Conservation (phyloP, 225 moss, liverwort and hornwort species). For the Physcomitrium patens region DNA sequence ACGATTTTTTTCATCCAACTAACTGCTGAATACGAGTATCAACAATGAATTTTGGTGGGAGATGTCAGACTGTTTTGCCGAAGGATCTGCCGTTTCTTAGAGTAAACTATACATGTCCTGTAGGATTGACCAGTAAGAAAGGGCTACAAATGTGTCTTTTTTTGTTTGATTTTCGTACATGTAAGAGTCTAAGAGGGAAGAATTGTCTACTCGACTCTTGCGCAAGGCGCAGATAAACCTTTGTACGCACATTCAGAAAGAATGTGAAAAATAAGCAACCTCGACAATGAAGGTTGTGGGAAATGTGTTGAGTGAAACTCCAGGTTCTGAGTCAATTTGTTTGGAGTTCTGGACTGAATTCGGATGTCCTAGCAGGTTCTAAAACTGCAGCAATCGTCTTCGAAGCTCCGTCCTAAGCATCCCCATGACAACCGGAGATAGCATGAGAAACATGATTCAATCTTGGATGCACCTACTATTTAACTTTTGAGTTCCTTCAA, state of each 20-base stretch:
- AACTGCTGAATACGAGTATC: not conserved
- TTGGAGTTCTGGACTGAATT: not conserved
- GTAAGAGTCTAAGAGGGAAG: not conserved
- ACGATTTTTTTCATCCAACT: no score
- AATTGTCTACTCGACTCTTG: not conserved
- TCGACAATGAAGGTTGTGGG: not conserved
- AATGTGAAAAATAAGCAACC: not conserved
- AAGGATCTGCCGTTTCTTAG: not conserved
- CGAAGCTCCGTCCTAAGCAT: constrained; percentile 51
- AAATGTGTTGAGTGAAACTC: not conserved
- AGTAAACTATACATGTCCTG: not conserved
- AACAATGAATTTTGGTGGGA: not conserved
- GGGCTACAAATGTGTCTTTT: not conserved
- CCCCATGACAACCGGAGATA: constrained; percentile 21
- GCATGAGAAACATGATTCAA: constrained; percentile 7
- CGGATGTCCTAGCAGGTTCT: not conserved
- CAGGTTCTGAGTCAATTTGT: not conserved
- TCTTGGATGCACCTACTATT: not conserved
- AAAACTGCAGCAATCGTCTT: constrained; percentile 38
- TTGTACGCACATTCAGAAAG: constrained; percentile 19
- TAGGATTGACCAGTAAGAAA: not conserved
- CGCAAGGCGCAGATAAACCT: not conserved
- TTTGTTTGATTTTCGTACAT: not conserved
- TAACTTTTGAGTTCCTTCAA: not conserved
- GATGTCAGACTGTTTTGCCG: not conserved